These are phyloP conservation scores for Crithidia expoeki DNA, from an alignment of 208 protist species.

Conservation along the genomic window DNA sequence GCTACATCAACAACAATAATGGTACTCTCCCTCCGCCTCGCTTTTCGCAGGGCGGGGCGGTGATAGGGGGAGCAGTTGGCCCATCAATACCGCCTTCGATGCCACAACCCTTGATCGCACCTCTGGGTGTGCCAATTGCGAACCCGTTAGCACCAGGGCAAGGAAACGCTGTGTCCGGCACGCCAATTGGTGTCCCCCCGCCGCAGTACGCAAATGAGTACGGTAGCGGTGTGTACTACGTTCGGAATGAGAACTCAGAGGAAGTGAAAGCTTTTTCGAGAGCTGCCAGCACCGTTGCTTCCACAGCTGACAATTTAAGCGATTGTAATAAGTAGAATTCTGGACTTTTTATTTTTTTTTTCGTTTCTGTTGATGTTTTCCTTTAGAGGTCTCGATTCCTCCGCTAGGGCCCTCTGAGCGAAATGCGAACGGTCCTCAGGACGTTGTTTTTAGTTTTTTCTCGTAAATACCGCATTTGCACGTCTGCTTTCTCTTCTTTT, in stretches of 20 bases:
- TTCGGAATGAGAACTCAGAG: not conserved
- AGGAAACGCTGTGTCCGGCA: not conserved
- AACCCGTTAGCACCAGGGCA: not conserved
- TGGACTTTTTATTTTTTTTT: no score
- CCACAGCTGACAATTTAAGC: not conserved
- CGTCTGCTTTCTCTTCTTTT: no score
- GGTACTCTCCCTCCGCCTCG: not conserved
- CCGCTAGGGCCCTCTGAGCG: no score
- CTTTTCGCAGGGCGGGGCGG: not conserved
- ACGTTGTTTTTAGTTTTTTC: no score
- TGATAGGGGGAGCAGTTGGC: not conserved
- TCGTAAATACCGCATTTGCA: no score
- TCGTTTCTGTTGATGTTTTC: no score
- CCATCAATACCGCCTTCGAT: not conserved
- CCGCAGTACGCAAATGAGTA: conserved; percentile 2
- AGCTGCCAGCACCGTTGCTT: not conserved
- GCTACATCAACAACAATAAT: not conserved
- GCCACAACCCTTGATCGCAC: not conserved
- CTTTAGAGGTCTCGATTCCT: no score
- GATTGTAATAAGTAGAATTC: no score
- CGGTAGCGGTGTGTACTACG: not conserved
- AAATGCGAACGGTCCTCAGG: no score
- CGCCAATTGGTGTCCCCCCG: not conserved
- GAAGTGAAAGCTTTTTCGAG: not conserved
- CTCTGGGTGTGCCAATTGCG: not conserved